Evolutionary conservation across 164 flowering plant species (phyloP).

Genomic region (Kingdonia uniflora): DNA sequence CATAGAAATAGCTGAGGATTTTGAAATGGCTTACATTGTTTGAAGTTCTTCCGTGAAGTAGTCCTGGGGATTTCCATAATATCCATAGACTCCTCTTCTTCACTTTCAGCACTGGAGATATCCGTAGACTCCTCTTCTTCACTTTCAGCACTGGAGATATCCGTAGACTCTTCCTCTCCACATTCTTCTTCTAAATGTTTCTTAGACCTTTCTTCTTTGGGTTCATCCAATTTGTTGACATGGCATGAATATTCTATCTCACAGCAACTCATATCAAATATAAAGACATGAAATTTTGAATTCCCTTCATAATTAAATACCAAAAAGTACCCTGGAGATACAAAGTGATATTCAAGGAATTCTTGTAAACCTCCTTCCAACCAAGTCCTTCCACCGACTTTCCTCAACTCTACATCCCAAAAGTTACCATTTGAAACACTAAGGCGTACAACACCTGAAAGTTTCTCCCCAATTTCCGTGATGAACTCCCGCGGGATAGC

Average conservation of each 20-base stretch:
- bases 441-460: background rate
- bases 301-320: background rate
- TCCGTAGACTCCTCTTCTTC: too few relatives aligned
- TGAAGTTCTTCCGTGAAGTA: too few relatives aligned
- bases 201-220: background rate
- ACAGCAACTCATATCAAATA: background rate
- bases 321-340: background rate
- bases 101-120: too few relatives aligned
- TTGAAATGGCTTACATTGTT: too few relatives aligned
- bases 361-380: background rate
- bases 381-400: background rate
- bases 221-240: background rate
- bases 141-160: too few relatives aligned
- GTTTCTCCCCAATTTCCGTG: background rate
- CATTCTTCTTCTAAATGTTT: background rate
- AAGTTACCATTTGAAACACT: background rate
- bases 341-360: background rate
- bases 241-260: background rate
- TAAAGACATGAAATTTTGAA: background rate
- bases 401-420: background rate
- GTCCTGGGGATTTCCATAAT: too few relatives aligned
- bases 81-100: too few relatives aligned
- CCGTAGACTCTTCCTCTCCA: background rate
- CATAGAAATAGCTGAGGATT: too few relatives aligned
- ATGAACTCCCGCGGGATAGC: background rate